These are phyloP conservation scores for Epichloe sylvatica DNA, from an alignment of 2,329 filamentous ascomycete species.

Conservation along the genomic window DNA sequence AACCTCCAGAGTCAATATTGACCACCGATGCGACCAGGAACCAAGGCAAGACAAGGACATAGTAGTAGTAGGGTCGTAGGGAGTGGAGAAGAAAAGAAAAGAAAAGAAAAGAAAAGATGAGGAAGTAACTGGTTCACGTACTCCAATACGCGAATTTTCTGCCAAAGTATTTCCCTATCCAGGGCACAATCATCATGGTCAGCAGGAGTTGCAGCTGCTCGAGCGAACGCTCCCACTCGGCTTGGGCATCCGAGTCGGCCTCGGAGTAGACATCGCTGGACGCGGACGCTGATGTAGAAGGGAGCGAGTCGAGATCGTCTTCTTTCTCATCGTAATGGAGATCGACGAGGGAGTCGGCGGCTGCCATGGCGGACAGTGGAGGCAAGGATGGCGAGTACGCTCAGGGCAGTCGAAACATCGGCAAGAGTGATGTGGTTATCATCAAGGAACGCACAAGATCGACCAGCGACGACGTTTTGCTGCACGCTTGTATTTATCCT, in stretches of 20 bases:
- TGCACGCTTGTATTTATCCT: not conserved
- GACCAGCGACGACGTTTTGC: not conserved
- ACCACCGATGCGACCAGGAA: not conserved
- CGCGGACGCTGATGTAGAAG: constrained; percentile 30
- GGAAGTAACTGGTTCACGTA: constrained; percentile 24
- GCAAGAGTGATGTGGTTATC: not conserved
- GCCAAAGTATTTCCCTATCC: constrained; percentile 87
- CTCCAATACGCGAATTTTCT: constrained; percentile 94
- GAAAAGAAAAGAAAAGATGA: not conserved
- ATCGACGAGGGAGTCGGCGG: constrained; percentile 35
- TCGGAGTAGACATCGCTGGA: constrained; percentile 44
- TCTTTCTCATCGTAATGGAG: constrained; percentile 36
- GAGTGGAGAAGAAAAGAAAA: not conserved
- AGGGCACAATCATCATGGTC: constrained; percentile 89
- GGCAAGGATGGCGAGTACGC: not conserved
- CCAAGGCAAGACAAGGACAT: not conserved
- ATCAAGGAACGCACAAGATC: not conserved
- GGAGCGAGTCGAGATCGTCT: constrained; percentile 50
- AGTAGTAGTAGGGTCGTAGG: not conserved
- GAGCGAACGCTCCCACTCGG: constrained; percentile 86
- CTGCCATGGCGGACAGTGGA: constrained; percentile 13
- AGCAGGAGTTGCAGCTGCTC: constrained; percentile 87
- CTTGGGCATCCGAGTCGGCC: constrained; percentile 70
- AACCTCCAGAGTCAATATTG: not conserved
- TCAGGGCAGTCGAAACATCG: not conserved